Evolutionary conservation across 257 asterid species (phyloP).

Genomic region (Eucommia ulmoides): DNA sequence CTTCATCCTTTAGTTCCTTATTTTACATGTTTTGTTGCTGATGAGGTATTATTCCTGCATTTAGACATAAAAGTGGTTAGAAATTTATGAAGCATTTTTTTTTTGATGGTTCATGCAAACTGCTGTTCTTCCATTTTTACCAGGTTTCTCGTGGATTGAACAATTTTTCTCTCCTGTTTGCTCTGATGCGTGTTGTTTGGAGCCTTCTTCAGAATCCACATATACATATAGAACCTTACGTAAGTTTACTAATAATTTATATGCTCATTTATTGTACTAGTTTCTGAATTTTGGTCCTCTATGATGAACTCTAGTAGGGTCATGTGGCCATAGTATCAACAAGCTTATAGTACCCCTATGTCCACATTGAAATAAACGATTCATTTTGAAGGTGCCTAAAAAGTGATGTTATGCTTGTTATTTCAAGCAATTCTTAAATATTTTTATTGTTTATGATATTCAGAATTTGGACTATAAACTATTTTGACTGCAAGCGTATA

Average conservation of each 20-base stretch:
- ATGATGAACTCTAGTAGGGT: neutral
- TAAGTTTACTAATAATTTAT: neutral
- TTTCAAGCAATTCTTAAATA: too few relatives aligned
- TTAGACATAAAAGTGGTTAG: too few relatives aligned
- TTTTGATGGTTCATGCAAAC: neutral
- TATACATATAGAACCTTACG: neutral
- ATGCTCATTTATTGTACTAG: neutral
- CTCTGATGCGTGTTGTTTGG: slow-evolving; percentile 5
- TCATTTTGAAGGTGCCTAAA: too few relatives aligned
- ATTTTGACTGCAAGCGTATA: too few relatives aligned
- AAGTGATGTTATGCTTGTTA: too few relatives aligned
- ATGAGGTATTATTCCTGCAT: slow-evolving; percentile 5
- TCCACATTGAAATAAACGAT: too few relatives aligned
- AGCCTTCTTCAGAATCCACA: slow-evolving; percentile 5
- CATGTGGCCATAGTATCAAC: too few relatives aligned
- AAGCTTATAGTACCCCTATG: too few relatives aligned
- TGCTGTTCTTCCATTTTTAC: neutral
- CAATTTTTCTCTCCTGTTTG: slow-evolving; percentile 2
- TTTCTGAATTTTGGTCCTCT: neutral
- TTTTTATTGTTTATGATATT: too few relatives aligned
- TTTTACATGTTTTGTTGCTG: slow-evolving; percentile 2
- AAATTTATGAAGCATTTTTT: too few relatives aligned
- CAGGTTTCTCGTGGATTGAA: slow-evolving; percentile 4
- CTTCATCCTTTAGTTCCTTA: slow-evolving; percentile 2
- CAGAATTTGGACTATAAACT: too few relatives aligned